Percentiles rank a stretch among this genome's conserved stretches.
These are phyloP conservation scores for Alternaria sp. DNA, from an alignment of 2,329 filamentous ascomycete genomes.

Conservation along the genomic window DNA sequence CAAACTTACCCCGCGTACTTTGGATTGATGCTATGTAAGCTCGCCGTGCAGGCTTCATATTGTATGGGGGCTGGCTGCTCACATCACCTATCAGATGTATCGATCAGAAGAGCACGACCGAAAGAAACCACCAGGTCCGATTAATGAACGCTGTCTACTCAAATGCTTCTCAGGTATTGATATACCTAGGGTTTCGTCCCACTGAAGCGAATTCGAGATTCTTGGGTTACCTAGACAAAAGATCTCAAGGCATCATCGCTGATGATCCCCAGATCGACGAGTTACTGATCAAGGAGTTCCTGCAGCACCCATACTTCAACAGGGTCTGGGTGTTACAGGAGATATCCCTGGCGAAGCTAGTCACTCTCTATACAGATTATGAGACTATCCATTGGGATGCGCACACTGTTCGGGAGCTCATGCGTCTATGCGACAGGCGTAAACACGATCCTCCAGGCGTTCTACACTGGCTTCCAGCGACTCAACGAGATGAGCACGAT, in stretches of 20 bases:
- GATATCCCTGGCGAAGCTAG: neutral
- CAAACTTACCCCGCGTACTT: rapidly evolving
- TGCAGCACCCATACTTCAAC: neutral
- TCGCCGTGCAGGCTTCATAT: neutral
- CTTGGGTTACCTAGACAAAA: neutral
- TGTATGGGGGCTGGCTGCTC: rapidly evolving
- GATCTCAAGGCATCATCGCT: neutral
- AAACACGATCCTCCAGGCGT: neutral
- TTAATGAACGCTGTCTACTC: neutral
- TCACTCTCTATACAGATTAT: neutral
- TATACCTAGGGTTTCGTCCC: neutral
- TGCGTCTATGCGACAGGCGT: no score
- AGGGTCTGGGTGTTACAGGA: neutral
- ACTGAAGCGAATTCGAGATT: neutral
- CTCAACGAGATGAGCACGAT: neutral
- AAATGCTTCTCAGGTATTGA: neutral
- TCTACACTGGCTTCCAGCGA: neutral
- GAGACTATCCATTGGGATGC: neutral
- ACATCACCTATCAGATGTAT: neutral
- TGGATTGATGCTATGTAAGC: neutral
- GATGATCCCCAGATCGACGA: neutral
- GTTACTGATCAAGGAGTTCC: rapidly evolving
- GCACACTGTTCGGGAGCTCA: neutral
- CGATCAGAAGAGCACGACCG: neutral
- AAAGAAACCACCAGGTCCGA: neutral